phyloP scores from a whole-genome alignment of 1,139 yeast genomes.

The Taphrina populina region DNA sequence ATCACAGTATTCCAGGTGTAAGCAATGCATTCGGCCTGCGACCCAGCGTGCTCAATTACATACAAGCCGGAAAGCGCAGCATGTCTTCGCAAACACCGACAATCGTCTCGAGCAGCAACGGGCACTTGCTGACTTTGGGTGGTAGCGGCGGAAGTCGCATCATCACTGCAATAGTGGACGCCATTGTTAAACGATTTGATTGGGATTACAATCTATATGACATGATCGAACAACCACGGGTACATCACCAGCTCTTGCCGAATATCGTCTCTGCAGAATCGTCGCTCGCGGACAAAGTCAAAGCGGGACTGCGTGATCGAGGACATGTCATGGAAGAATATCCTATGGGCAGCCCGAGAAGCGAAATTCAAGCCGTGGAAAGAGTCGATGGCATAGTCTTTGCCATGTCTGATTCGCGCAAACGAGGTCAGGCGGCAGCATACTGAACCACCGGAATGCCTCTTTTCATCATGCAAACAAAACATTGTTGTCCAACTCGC shows the following conservation, averaged over 20 bases:
- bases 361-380: conserved; percentile 32
- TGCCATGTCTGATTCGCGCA: conserved; percentile 32
- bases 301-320: conserved; percentile 9
- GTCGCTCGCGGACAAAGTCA: conserved; percentile 41
- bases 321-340: conserved; percentile 26
- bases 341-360: conserved; percentile 7
- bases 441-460: neutral
- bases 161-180: conserved; percentile 79
- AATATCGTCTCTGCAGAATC: conserved; percentile 63
- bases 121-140: conserved; percentile 66
- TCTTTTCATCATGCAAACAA: conserved; percentile 14
- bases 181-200: conserved; percentile 64
- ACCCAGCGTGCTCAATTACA: conserved; percentile 76
- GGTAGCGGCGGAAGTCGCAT: conserved; percentile 95
- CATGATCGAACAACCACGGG: conserved; percentile 70
- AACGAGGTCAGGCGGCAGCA: conserved; percentile 32
- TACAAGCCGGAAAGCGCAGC: conserved; percentile 75
- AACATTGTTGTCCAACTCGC: conserved; percentile 28
- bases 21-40: conserved; percentile 75
- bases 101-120: conserved; percentile 69
- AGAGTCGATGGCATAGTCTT: neutral
- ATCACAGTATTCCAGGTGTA: conserved; percentile 62
- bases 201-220: conserved; percentile 61
- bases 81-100: conserved; percentile 83
- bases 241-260: conserved; percentile 89